Evolutionary conservation across 176 grass and related monocot genomes (phyloP).

Genomic region (Alopecurus myosuroides): DNA sequence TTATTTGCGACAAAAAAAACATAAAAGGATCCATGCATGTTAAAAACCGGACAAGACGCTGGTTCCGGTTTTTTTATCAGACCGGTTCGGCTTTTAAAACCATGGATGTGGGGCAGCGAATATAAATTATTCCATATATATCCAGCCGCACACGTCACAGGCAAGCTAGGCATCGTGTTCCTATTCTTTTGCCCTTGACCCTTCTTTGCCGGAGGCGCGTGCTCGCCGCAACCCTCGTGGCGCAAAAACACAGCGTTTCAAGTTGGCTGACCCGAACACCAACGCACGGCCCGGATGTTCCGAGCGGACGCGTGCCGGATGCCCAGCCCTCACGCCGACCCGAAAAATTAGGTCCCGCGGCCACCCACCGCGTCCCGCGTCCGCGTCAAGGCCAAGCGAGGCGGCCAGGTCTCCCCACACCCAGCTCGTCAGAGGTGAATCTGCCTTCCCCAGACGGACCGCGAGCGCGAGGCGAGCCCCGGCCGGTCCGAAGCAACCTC

Average conservation of each 20-base stretch:
- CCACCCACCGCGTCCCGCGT: background rate
- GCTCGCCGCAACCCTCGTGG: background rate
- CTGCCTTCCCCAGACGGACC: slow-evolving; percentile 46
- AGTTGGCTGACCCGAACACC: background rate
- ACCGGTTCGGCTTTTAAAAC: too few species aligned
- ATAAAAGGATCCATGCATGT: too few species aligned
- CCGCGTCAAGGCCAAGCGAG: slow-evolving; percentile 39
- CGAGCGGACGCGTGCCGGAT: background rate
- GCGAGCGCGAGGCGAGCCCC: background rate
- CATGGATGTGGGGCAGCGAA: too few species aligned
- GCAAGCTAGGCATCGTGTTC: background rate
- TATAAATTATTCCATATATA: too few species aligned
- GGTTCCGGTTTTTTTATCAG: too few species aligned
- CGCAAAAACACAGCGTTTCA: background rate
- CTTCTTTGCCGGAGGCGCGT: background rate
- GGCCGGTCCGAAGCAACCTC: background rate
- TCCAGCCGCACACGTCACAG: too few species aligned
- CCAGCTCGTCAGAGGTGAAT: background rate
- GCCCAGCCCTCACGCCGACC: background rate
- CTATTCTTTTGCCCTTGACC: background rate
- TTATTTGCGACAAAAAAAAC: too few species aligned
- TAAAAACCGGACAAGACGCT: too few species aligned
- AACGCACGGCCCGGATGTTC: background rate
- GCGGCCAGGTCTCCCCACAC: background rate
- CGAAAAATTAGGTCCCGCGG: background rate